phyloP scores from a whole-genome alignment of 805 yeast genomes.

The Middelhovenomyces tepae region DNA sequence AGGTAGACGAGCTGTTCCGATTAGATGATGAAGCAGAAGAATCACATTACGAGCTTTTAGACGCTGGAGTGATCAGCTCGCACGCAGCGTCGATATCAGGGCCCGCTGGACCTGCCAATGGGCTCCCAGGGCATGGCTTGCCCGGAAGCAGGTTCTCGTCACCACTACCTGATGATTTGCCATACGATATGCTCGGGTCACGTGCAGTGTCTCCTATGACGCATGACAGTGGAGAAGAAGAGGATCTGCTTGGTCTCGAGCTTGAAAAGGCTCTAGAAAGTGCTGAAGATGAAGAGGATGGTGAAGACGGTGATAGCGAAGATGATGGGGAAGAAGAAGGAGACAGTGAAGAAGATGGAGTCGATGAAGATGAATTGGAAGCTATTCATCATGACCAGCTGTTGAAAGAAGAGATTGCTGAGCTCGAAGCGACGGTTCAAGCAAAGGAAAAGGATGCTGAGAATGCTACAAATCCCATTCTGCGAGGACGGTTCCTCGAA shows the following conservation, averaged over 20 bases:
- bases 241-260: constrained; percentile 26
- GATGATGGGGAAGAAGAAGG: constrained; percentile 46
- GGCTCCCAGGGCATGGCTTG: constrained; percentile 16
- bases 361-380: constrained; percentile 45
- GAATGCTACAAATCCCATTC: constrained; percentile 69
- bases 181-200: constrained; percentile 26
- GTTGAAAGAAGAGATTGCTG: constrained; percentile 76
- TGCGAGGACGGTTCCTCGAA: constrained; percentile 78
- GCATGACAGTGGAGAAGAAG: constrained; percentile 23
- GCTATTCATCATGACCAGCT: constrained; percentile 58
- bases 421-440: constrained; percentile 66
- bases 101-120: constrained; percentile 17
- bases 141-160: constrained; percentile 12
- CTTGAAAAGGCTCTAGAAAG: constrained; percentile 40
- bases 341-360: constrained; percentile 42
- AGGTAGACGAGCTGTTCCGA: constrained; percentile 65
- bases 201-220: constrained; percentile 17
- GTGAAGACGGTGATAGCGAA: constrained; percentile 47
- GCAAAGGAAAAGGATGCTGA: constrained; percentile 65
- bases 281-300: constrained; percentile 41
- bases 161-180: constrained; percentile 15
- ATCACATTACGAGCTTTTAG: constrained; percentile 65
- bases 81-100: constrained; percentile 15
- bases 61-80: constrained; percentile 10
- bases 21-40: constrained; percentile 81